A percentile compares a stretch with the other conserved stretches of the same genome.
These are phyloP conservation scores for Pseudopithomyces maydicus DNA, from an alignment of 2,329 filamentous ascomycete species.

Conservation along the genomic window DNA sequence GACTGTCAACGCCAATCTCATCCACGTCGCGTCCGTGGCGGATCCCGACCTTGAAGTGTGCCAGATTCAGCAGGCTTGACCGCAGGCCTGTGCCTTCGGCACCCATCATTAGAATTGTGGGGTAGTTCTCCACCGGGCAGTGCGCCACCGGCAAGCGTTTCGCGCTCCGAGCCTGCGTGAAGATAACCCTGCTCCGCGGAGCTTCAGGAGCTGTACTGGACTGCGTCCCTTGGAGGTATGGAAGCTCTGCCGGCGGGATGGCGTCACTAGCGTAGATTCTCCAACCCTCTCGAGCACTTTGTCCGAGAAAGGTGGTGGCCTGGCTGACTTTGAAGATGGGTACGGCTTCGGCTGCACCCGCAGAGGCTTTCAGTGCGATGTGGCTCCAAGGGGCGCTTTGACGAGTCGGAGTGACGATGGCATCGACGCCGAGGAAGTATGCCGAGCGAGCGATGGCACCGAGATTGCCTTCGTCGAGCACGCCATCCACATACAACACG, in stretches of 20 bases:
- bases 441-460: slow-evolving; percentile 88
- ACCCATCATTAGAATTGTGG: slow-evolving; percentile 76
- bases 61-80: slow-evolving; percentile 53
- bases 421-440: slow-evolving; percentile 87
- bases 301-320: slow-evolving; percentile 70
- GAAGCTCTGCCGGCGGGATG: slow-evolving; percentile 20
- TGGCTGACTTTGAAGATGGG: slow-evolving; percentile 72
- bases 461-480: slow-evolving; percentile 86
- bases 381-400: slow-evolving; percentile 74
- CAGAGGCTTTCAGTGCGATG: slow-evolving; percentile 82
- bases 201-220: neutral
- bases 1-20: slow-evolving; percentile 73
- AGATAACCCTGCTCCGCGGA: slow-evolving; percentile 25
- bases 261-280: slow-evolving; percentile 74
- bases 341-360: slow-evolving; percentile 83
- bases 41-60: slow-evolving; percentile 70
- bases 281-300: slow-evolving; percentile 77
- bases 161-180: slow-evolving; percentile 25
- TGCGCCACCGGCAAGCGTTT: slow-evolving; percentile 27
- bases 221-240: slow-evolving; percentile 40
- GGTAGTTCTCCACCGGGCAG: slow-evolving; percentile 49
- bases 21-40: slow-evolving; percentile 53
- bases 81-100: slow-evolving; percentile 38
- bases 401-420: slow-evolving; percentile 75
- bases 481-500: slow-evolving; percentile 74